These are phyloP conservation scores for Vitis amurensis DNA, from an alignment of 164 flowering plant genomes.

Conservation along the genomic window DNA sequence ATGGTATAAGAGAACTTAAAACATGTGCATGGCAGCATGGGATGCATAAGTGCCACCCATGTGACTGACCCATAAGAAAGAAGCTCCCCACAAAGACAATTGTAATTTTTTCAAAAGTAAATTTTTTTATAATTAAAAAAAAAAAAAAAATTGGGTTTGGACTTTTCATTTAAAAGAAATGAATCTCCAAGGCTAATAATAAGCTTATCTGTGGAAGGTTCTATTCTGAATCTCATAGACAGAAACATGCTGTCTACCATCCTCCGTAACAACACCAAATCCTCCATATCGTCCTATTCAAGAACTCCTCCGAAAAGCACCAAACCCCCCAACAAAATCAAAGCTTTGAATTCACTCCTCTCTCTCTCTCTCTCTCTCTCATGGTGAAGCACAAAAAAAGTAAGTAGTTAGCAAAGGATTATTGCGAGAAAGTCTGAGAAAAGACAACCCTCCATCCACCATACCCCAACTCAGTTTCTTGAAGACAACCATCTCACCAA, in stretches of 20 bases:
- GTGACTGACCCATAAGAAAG: background rate
- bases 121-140: too few species aligned
- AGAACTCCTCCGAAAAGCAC: background rate
- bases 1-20: too few species aligned
- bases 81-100: background rate
- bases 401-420: slow-evolving; percentile 24
- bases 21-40: too few species aligned
- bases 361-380: slow-evolving; percentile 8
- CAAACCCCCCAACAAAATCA: background rate
- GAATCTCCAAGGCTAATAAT: background rate
- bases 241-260: background rate
- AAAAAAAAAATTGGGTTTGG: too few species aligned
- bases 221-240: background rate
- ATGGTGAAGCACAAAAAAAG: background rate
- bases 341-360: slow-evolving; percentile 37
- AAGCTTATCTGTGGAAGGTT: background rate
- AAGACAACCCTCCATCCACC: slow-evolving; percentile 51
- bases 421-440: slow-evolving; percentile 21
- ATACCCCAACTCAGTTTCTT: slow-evolving; percentile 26
- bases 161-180: too few species aligned
- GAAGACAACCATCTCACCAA: slow-evolving; percentile 56
- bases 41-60: too few species aligned
- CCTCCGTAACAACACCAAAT: too few species aligned
- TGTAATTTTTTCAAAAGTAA: too few species aligned
- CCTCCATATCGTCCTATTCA: background rate